Conservation (phyloP, 1,139 yeast genomes). For the Lodderomyces pseudojiufengensis region DNA sequence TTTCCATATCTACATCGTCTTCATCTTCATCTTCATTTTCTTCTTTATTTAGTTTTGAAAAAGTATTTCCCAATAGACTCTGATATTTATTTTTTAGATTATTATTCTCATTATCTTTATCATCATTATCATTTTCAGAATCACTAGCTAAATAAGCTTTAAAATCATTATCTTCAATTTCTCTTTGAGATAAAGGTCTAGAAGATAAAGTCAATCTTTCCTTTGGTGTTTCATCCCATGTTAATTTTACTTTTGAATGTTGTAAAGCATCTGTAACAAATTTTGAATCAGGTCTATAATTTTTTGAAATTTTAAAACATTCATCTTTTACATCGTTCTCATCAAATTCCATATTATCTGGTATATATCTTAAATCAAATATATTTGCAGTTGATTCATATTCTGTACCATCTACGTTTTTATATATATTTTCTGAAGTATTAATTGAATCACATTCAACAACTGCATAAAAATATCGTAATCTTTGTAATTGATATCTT, state of each 20-base stretch:
- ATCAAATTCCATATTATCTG: constrained; percentile 85
- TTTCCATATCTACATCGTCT: constrained; percentile 87
- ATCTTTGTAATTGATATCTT: constrained; percentile 81
- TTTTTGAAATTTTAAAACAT: constrained; percentile 69
- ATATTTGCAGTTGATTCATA: constrained; percentile 94
- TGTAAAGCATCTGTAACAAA: constrained; percentile 93
- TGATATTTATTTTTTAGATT: constrained; percentile 60
- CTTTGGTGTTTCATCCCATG: constrained; percentile 98
- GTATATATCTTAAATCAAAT: constrained; percentile 88
- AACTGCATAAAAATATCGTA: constrained; percentile 90
- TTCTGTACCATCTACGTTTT: constrained; percentile 90
- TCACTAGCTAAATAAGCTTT: constrained; percentile 93
- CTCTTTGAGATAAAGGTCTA: constrained; percentile 82
- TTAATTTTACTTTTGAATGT: constrained; percentile 86
- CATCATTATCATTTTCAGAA: constrained; percentile 54
- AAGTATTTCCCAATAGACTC: constrained; percentile 51
- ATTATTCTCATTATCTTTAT: constrained; percentile 23
- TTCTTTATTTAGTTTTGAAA: constrained; percentile 30
- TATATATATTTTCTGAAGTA: constrained; percentile 75
- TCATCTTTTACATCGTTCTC: constrained; percentile 66
- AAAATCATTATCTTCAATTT: constrained; percentile 94
- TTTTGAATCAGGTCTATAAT: constrained; percentile 70
- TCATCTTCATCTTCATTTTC: constrained; percentile 44
- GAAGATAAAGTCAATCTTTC: constrained; percentile 79
- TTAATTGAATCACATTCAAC: constrained; percentile 72